Percentiles rank a stretch among this genome's conserved stretches.
phyloP scores from a whole-genome alignment of 176 grass and related monocot genomes.

The Coix lacrymajobi region DNA sequence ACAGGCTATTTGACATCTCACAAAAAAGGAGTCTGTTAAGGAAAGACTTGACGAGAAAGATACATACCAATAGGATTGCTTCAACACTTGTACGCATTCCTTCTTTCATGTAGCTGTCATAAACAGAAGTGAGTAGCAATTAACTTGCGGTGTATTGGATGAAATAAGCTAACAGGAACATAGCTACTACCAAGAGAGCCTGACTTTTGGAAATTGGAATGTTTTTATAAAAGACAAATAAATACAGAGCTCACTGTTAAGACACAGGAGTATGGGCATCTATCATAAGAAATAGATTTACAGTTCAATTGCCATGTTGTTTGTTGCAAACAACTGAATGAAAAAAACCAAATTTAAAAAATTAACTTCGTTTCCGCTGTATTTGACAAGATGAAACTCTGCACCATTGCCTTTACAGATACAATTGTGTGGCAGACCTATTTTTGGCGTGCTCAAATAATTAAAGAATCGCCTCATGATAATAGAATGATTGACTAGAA shows the following conservation, averaged over 20 bases:
- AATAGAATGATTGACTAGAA: neutral
- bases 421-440: neutral
- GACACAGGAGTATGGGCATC: neutral
- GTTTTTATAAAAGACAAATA: neutral
- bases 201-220: neutral
- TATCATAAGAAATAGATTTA: neutral
- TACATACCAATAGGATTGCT: constrained; percentile 77
- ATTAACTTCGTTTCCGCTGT: neutral
- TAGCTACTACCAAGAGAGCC: neutral
- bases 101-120: constrained; percentile 98
- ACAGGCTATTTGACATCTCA: neutral
- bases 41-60: neutral
- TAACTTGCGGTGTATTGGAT: neutral
- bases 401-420: neutral
- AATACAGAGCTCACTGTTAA: neutral
- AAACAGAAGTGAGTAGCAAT: neutral
- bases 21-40: neutral
- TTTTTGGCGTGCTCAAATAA: neutral
- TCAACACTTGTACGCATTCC: constrained; percentile 98
- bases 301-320: neutral
- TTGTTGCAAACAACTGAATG: neutral
- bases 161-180: neutral
- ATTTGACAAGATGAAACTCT: neutral
- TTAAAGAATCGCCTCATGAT: neutral
- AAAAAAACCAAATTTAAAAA: neutral